These are phyloP conservation scores for Crithidia bombi DNA, from an alignment of 208 protist species.

Conservation along the genomic window DNA sequence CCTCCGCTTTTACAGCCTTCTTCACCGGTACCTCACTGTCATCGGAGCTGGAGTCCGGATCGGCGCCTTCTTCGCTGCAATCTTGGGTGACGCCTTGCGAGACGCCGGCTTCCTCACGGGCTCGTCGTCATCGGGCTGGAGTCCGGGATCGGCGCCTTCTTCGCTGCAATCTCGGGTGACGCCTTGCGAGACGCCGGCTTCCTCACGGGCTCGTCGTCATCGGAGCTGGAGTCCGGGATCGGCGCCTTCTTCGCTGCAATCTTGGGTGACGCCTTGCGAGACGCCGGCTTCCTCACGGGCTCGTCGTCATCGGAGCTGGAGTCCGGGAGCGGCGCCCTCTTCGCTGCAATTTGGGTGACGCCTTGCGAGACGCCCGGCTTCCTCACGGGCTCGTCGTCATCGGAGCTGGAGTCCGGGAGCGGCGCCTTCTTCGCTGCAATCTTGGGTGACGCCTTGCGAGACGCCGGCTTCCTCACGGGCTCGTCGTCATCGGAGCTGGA, in stretches of 20 bases:
- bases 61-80: constrained; percentile 56
- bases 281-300: constrained; percentile 31
- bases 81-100: constrained; percentile 38
- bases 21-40: constrained; percentile 44
- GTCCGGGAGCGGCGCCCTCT: constrained; percentile 33
- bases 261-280: constrained; percentile 40
- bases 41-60: constrained; percentile 52
- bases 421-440: constrained; percentile 50
- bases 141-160: constrained; percentile 36
- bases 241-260: constrained; percentile 56
- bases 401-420: constrained; percentile 47
- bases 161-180: constrained; percentile 34
- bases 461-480: constrained; percentile 30
- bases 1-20: constrained; percentile 29
- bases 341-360: constrained; percentile 32
- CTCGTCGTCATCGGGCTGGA: constrained; percentile 50
- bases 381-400: constrained; percentile 55
- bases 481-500: constrained; percentile 50
- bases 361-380: constrained; percentile 44
- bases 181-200: constrained; percentile 44
- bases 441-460: constrained; percentile 37
- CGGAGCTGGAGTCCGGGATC: constrained; percentile 47
- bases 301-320: constrained; percentile 50
- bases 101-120: constrained; percentile 31
- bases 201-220: constrained; percentile 59